A percentile compares a stretch with the other conserved stretches of the same genome.
Evolutionary conservation across 1,284 basidiomycete species (phyloP).

Genomic region (Meira miltonrushii): DNA sequence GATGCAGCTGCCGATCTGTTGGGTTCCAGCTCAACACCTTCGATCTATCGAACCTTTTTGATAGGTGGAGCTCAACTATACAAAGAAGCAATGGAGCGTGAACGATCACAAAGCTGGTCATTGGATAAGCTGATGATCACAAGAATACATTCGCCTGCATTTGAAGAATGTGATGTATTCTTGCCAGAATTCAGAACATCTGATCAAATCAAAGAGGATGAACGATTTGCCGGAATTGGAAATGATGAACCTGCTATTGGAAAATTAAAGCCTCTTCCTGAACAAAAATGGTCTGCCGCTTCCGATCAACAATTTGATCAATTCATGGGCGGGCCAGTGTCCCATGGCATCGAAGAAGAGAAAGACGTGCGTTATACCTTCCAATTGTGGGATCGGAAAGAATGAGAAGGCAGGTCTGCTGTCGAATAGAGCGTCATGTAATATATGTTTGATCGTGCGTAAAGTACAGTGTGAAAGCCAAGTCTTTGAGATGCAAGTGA

Average conservation of each 20-base stretch:
- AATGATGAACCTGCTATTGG: not conserved
- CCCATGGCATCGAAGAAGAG: conserved; percentile 2
- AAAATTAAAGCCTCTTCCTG: not conserved
- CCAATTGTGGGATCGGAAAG: conserved; percentile 3
- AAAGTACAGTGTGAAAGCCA: not conserved
- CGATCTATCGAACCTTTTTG: conserved; percentile 61
- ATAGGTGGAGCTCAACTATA: conserved; percentile 88
- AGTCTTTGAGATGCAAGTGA: not conserved
- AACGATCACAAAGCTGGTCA: not conserved
- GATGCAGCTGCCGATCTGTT: conserved; percentile 38
- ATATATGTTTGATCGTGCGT: not conserved
- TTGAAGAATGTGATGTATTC: conserved; percentile 77
- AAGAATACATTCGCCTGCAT: conserved; percentile 68
- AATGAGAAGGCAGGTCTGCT: not conserved
- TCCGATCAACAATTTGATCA: not conserved
- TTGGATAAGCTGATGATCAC: conserved; percentile 64
- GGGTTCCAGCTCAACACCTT: conserved; percentile 11
- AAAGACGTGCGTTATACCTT: conserved; percentile 6
- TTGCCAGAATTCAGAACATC: conserved; percentile 66
- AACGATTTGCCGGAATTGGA: not conserved
- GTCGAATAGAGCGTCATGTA: too few relatives aligned
- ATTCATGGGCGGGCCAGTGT: conserved; percentile 1
- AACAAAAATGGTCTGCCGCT: not conserved
- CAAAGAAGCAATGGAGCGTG: conserved; percentile 56
- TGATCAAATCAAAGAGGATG: conserved; percentile 20